A percentile compares a stretch with the other conserved stretches of the same genome.
Evolutionary conservation across 495 filamentous ascomycete species (phyloP).

Genomic region (Talaromyces trachyspermus): DNA sequence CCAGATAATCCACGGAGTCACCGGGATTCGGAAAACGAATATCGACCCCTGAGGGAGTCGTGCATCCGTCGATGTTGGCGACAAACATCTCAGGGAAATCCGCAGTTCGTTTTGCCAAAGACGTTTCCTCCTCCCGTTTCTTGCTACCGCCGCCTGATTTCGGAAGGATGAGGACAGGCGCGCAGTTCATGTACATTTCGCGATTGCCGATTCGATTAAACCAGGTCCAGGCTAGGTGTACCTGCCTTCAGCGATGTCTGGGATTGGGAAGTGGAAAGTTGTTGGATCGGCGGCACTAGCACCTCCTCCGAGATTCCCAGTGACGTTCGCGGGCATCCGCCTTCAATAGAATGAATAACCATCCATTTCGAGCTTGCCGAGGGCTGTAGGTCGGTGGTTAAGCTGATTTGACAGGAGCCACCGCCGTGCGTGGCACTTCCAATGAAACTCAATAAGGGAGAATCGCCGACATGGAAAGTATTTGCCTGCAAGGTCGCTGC

Average conservation of each 20-base stretch:
- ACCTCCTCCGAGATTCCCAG: conserved; percentile 27
- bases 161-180: conserved; percentile 54
- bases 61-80: conserved; percentile 64
- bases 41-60: conserved; percentile 48
- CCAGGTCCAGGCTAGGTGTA: conserved; percentile 86
- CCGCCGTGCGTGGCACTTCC: conserved; percentile 71
- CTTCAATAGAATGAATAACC: conserved; percentile 76
- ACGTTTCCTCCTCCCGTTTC: conserved; percentile 19
- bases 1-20: conserved; percentile 40
- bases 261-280: conserved; percentile 40
- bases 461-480: conserved; percentile 22
- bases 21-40: conserved; percentile 70
- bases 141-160: conserved; percentile 31
- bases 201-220: conserved; percentile 82
- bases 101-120: conserved; percentile 21
- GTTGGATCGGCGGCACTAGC: conserved; percentile 15
- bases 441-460: conserved; percentile 21
- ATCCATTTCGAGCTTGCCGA: conserved; percentile 51
- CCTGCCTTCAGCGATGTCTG: conserved; percentile 35
- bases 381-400: conserved; percentile 65
- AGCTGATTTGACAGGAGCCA: conserved; percentile 78
- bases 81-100: conserved; percentile 72
- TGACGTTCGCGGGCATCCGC: conserved; percentile 63
- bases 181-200: conserved; percentile 96
- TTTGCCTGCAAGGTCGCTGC: conserved; percentile 17